Evolutionary conservation across 176 grass and related monocot genomes (phyloP).

Genomic region (Carex parvula): DNA sequence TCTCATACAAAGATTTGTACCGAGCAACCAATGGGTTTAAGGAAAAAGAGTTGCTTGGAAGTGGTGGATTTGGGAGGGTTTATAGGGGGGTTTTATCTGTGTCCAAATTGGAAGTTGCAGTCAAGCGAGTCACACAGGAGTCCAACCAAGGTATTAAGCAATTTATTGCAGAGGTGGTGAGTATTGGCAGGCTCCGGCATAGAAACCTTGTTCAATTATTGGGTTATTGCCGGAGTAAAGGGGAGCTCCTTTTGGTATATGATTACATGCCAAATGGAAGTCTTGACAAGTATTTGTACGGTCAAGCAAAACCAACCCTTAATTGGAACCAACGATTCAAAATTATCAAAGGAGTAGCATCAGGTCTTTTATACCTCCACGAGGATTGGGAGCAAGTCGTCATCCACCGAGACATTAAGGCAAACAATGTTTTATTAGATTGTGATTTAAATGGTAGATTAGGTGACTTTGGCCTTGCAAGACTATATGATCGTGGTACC

Average conservation of each 20-base stretch:
- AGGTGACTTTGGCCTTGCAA: constrained; percentile 58
- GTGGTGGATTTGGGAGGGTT: constrained; percentile 65
- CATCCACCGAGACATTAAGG: constrained; percentile 56
- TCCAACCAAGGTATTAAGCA: constrained; percentile 68
- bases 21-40: constrained; percentile 55
- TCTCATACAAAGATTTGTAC: constrained; percentile 76
- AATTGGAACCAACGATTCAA: constrained; percentile 47
- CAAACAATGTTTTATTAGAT: constrained; percentile 60
- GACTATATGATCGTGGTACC: constrained; percentile 39
- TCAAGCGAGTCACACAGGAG: constrained; percentile 60
- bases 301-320: constrained; percentile 9
- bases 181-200: constrained; percentile 59
- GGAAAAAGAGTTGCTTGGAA: constrained; percentile 49
- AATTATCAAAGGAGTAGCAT: constrained; percentile 57
- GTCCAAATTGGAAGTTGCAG: constrained; percentile 51
- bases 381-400: constrained; percentile 59
- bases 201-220: constrained; percentile 80
- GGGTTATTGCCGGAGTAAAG: constrained; percentile 70
- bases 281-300: constrained; percentile 48
- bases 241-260: constrained; percentile 60
- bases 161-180: constrained; percentile 64
- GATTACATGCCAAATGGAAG: constrained; percentile 68
- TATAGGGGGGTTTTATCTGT: constrained; percentile 49
- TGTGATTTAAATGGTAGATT: constrained; percentile 37
- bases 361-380: constrained; percentile 48